Evolutionary conservation across 805 yeast species (phyloP).

Genomic region (Cyberlindnera saturnus): DNA sequence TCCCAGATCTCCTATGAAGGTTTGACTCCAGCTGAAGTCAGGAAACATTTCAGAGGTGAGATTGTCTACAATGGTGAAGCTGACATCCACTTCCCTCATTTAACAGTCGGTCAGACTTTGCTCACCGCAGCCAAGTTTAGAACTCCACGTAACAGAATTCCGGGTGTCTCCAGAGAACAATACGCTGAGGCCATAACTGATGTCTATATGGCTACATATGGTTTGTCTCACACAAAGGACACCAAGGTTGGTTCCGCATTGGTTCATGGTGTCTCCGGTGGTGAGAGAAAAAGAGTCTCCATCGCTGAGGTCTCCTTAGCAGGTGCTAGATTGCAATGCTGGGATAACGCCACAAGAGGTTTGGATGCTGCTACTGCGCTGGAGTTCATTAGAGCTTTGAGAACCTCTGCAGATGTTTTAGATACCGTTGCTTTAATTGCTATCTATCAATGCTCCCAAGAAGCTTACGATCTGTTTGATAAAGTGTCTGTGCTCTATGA

Average conservation of each 20-base stretch:
- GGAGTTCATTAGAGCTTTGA: constrained; percentile 49
- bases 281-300: constrained; percentile 72
- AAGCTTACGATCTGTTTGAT: constrained; percentile 48
- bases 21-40: constrained; percentile 38
- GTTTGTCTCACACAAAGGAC: constrained; percentile 47
- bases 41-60: constrained; percentile 48
- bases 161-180: constrained; percentile 42
- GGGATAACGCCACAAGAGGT: constrained; percentile 62
- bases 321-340: constrained; percentile 39
- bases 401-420: constrained; percentile 42
- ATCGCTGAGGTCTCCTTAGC: constrained; percentile 30
- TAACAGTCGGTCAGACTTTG: constrained; percentile 57
- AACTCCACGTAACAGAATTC: constrained; percentile 53
- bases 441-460: constrained; percentile 54
- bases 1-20: constrained; percentile 45
- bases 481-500: constrained; percentile 48
- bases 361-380: constrained; percentile 60
- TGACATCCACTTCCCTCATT: constrained; percentile 58
- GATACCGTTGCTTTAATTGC: constrained; percentile 53
- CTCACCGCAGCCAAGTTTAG: constrained; percentile 47
- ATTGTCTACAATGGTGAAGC: constrained; percentile 60
- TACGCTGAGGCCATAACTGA: constrained; percentile 44
- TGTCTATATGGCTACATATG: constrained; percentile 48
- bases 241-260: constrained; percentile 64
- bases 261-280: constrained; percentile 70